A percentile compares a stretch with the other conserved stretches of the same genome.
Evolutionary conservation across 352 stramenopile genomes (phyloP).

Genomic region (Globisporangium splendens): DNA sequence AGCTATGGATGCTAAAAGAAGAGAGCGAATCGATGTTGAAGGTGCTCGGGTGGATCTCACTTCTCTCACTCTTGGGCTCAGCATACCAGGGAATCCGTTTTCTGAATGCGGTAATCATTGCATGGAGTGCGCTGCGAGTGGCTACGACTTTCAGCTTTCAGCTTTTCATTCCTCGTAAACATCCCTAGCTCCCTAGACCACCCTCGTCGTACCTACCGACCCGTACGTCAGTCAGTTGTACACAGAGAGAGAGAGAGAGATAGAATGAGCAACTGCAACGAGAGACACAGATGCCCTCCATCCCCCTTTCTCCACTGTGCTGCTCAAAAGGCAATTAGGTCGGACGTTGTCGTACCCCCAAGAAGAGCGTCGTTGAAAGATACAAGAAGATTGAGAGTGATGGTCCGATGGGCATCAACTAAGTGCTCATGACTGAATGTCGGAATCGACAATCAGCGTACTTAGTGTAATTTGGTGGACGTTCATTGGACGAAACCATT

Average conservation of each 20-base stretch:
- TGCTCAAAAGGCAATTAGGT: neutral
- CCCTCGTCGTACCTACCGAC: conserved; percentile 1
- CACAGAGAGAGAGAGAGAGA: no score
- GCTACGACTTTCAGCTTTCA: neutral
- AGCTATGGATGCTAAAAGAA: neutral
- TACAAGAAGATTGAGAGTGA: neutral
- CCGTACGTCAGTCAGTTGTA: no score
- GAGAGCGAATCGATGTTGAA: neutral
- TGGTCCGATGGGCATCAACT: no score
- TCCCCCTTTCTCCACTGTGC: no score
- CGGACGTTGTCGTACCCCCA: neutral
- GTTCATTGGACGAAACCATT: no score
- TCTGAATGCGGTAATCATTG: neutral
- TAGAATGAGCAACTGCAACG: no score
- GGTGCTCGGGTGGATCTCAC: neutral
- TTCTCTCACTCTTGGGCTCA: neutral
- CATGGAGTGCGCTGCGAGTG: neutral
- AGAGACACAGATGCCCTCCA: no score
- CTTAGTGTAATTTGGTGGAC: no score
- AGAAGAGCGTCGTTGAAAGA: neutral
- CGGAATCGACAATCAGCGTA: no score
- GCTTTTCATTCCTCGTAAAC: neutral
- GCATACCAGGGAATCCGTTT: neutral
- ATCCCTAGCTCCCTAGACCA: no score
- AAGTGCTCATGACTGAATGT: no score